Base-by-base conservation (phyloP, 805 yeast species). In the Metschnikowia dekortorum region DNA sequence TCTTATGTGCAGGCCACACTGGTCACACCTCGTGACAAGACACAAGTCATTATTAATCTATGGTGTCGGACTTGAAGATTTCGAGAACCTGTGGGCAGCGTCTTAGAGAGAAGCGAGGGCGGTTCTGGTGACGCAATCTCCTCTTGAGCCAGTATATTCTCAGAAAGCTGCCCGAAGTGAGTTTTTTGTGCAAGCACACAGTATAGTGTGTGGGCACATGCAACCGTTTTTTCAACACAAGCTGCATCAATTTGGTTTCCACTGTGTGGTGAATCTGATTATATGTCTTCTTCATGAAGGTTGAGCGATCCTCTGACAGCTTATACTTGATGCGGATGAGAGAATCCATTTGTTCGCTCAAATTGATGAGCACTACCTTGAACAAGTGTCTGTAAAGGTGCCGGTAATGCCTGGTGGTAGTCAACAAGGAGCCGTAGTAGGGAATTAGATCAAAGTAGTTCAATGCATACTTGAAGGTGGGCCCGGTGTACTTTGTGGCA, bases 311-410 rank as follows among this genome's bases (percentile, higher is more conserved):
- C 31, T 54, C 51, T 34, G 69, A 62, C 56, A 66, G 64, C 39
- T 59, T 56, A 55, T 73, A 70, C 53, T 71, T 73, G 55, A 71
- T 61, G 18, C 70, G 53, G 44, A 62, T 60, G 44, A 73, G 62
- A 1, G 67, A 66, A 34, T 72, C 75, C 26, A 71, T 60, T 52
- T 68, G 73, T 36, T 70, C 74, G 28, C 63, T 69, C 49, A 71
- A 53, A 56, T 73, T 73, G 41, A 69, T 63, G 52, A 70, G 51
- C 45, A 72, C 64, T 30, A 73, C 51, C 53, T 71, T 71, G 58
- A 62, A 65, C 32, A 73, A 55, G 49, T 73, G 77, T 31, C 61
- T 63, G 46, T 55, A 56, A 33, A 73, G 57, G 47, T 52, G 55
- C 38, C 55, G 59, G 52, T 54, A 51, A 42, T 65, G 68, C 26